These are phyloP conservation scores for Coemansia sp. DNA, from an alignment of 192 early-diverging fungal genomes.

Conservation along the genomic window DNA sequence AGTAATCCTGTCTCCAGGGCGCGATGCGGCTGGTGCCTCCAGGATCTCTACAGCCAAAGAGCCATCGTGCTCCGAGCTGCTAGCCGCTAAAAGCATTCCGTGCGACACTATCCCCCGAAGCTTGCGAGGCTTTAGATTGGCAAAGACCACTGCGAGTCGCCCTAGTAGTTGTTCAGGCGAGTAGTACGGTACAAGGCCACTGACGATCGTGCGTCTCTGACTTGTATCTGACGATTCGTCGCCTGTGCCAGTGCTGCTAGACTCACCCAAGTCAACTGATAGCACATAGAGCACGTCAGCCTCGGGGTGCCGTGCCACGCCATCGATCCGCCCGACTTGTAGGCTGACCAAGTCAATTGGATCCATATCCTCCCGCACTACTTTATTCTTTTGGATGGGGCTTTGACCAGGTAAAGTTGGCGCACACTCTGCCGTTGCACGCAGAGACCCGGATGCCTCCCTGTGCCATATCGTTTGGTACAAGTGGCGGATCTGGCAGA, in stretches of 20 bases:
- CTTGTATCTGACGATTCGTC: not conserved
- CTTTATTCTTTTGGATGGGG: too few species aligned
- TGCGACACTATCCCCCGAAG: slow-evolving; percentile 32
- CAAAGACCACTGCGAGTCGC: slow-evolving; percentile 26
- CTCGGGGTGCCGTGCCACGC: slow-evolving; percentile 16
- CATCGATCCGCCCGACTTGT: slow-evolving; percentile 20
- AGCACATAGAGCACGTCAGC: slow-evolving; percentile 35
- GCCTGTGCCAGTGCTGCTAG: not conserved
- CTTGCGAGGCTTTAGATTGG: slow-evolving; percentile 41
- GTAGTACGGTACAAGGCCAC: slow-evolving; percentile 34
- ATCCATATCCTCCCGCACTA: not conserved
- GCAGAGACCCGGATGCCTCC: not conserved
- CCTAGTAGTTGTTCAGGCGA: slow-evolving; percentile 19
- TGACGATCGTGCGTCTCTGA: slow-evolving; percentile 27
- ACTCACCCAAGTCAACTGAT: slow-evolving; percentile 28
- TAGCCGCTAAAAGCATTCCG: slow-evolving; percentile 42
- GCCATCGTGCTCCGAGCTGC: not conserved
- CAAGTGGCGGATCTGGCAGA: not conserved
- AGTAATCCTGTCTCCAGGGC: slow-evolving; percentile 19
- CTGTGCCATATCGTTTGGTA: not conserved
- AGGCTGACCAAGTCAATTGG: slow-evolving; percentile 24
- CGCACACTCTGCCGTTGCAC: not conserved
- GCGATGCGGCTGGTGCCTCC: slow-evolving; percentile 18
- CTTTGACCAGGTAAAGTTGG: not conserved
- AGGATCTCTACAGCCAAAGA: slow-evolving; percentile 22